Evolutionary conservation across 305 asterid genomes (phyloP), one percentile per base, ranked within the genome.

Genomic region (Rubia occidens): DNA sequence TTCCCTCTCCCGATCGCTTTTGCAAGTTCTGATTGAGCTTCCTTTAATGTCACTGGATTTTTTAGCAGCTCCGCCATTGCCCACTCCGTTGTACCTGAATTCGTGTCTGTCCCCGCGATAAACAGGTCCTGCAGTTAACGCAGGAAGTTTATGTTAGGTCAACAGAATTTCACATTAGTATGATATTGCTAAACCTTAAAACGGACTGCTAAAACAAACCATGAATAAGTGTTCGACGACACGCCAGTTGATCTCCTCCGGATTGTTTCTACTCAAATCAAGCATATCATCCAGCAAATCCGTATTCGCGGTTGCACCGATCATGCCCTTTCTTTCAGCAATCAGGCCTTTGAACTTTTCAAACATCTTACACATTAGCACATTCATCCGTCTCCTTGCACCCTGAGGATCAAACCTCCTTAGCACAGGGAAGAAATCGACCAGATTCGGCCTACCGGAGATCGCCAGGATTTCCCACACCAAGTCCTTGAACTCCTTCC

Each of bases 281-380:
- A 82, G 76, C 29, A 86, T 75, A 4, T 60, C 75, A 37, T 82
- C 82, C 3, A 83, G 75, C 0, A 83, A 87, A 72, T 90, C 91
- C 2, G 32, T 39, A 21, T 49, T 56, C 8, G 43, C 72, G 0
- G 45, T 4, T 1, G 58, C 37, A 21, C 29, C 32, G 71, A 71
- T 43, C 64, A 20, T 13, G 3, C 77, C 75, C 79, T 78, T 56
- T 49, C 86, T 71, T 37, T 75, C 74, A 11, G 74, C 51, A 2
- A 86, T 40, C 18, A 82, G 56, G 0, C 72, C 85, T 3, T 29
- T 64, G 11, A 86, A 74, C 66, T 78, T 53, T 18, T 44, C 60
- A 3, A 84, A 49, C 59, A 80, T 15, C 56, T 75, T 79, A 60
- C 75, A 71, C 17, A 76, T 26, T 40, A 69, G 73, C 62, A 51